Evolutionary conservation across 1,284 basidiomycete species (phyloP).

Genomic region (Trichosporon coremiiforme): DNA sequence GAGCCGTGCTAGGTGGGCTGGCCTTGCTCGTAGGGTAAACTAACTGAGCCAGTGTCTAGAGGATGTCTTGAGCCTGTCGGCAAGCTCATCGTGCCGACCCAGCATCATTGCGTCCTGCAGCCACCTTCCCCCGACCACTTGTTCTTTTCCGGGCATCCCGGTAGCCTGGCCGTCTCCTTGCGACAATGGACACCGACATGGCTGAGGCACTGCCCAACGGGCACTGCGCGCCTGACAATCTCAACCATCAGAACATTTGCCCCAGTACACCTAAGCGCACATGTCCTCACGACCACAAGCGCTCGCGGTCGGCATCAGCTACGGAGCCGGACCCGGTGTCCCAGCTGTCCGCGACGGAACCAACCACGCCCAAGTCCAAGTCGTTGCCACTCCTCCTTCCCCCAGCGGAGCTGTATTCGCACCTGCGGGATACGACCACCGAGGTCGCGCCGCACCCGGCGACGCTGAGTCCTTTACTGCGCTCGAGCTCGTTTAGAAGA

Average conservation of each 20-base stretch:
- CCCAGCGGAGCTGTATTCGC: neutral
- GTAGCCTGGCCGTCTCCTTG: too few relatives aligned
- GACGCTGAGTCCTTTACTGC: neutral
- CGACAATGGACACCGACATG: neutral
- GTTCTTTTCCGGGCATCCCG: neutral
- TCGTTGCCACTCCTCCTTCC: constrained; percentile 3
- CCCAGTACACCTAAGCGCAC: neutral
- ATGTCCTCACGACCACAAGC: neutral
- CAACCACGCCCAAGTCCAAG: neutral
- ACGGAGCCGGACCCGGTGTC: neutral
- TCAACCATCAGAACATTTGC: neutral
- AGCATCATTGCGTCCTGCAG: neutral
- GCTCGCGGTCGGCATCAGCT: neutral
- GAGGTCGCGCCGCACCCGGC: constrained; percentile 8
- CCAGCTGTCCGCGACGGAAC: neutral
- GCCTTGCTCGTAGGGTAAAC: neutral
- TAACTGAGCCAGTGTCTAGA: neutral
- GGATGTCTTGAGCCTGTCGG: constrained; percentile 3
- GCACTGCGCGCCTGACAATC: neutral
- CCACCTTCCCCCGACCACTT: neutral
- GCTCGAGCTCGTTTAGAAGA: constrained; percentile 9
- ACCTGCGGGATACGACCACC: neutral
- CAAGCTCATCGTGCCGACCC: neutral
- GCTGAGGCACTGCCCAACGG: neutral
- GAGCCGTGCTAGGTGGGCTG: neutral